Conservation (phyloP, 164 flowering plant genomes). For the Nymphaea thermarum region DNA sequence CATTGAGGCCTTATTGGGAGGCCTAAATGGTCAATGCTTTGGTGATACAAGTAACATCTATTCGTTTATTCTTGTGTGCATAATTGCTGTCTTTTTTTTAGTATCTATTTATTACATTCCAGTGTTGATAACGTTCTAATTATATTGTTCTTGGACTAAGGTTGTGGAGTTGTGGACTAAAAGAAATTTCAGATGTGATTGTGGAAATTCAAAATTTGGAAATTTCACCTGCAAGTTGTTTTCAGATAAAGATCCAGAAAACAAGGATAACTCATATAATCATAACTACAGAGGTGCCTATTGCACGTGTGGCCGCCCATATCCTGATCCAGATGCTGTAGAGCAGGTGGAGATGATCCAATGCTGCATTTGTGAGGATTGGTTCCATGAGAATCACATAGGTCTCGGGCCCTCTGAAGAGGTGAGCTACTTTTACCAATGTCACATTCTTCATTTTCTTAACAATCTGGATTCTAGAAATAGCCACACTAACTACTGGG, state of each 20-base stretch:
- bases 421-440: slow-evolving; percentile 22
- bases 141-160: slow-evolving; percentile 20
- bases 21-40: too few relatives aligned
- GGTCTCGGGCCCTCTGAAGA: slow-evolving; percentile 58
- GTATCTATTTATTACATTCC: background rate
- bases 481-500: too few relatives aligned
- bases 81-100: too few relatives aligned
- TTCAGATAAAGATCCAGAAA: slow-evolving; percentile 71
- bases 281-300: slow-evolving; percentile 91
- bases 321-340: slow-evolving; percentile 89
- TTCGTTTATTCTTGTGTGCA: too few relatives aligned
- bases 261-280: slow-evolving; percentile 62
- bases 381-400: slow-evolving; percentile 95
- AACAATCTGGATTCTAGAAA: too few relatives aligned
- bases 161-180: slow-evolving; percentile 95
- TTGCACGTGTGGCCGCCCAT: slow-evolving; percentile 79
- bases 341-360: slow-evolving; percentile 97
- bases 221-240: slow-evolving; percentile 73
- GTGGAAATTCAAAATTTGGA: slow-evolving; percentile 98
- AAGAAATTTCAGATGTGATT: slow-evolving; percentile 90
- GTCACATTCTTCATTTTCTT: too few relatives aligned
- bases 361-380: slow-evolving; percentile 94
- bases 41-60: too few relatives aligned
- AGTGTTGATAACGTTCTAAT: background rate
- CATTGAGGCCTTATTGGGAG: too few relatives aligned